Evolutionary conservation across 345 rosid species (phyloP), one percentile per base, ranked within the genome.

Genomic region (Clausena lansium): DNA sequence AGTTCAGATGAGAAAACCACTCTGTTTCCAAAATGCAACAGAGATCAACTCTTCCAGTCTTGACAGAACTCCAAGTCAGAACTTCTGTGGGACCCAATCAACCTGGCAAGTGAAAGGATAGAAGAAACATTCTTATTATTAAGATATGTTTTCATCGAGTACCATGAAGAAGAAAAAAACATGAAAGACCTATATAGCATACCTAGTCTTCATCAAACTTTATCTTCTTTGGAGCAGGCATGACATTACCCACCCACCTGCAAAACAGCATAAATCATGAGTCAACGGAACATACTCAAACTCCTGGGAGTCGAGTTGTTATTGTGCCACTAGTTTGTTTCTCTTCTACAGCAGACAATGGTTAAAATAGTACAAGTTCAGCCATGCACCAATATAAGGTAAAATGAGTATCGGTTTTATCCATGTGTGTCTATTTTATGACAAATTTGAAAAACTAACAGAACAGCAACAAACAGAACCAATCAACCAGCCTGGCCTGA

Each of bases 211-310:
- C 88, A 72, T 84, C 85, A 74, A 93, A 94, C 85, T 88, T 90
- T 47, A 94, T 90, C 94, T 86, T 93, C 89, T 91, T 93, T 0
- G 95, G 90, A 20, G 87, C 78, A 55, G 90, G 83, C 72, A 80
- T 84, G 11, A 81, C 50, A 38, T 82, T 77, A 75, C 98, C 98
- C 54, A 90, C 94, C 95, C 54, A 90, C 94, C 95, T 95, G 87
- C 57, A 82, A 78, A 65, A 75, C 65, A 74, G 39, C 67, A 39
- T 24, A 24, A 45, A 13, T 55, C 52, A 76, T 14, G 33, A 63
- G 35, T 47, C 6, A 63, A 17, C 6, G 14, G 58, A 50, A 25
- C 32, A 50, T 30, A 1, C 57, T 17, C 6, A 24, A 11, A 36
- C 65, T 73, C 24, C n/a, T 6, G n/a, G 39, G 11, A 61, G 20